Conservation (phyloP, 192 early-diverging fungal species). For the Diversispora epigaea region DNA sequence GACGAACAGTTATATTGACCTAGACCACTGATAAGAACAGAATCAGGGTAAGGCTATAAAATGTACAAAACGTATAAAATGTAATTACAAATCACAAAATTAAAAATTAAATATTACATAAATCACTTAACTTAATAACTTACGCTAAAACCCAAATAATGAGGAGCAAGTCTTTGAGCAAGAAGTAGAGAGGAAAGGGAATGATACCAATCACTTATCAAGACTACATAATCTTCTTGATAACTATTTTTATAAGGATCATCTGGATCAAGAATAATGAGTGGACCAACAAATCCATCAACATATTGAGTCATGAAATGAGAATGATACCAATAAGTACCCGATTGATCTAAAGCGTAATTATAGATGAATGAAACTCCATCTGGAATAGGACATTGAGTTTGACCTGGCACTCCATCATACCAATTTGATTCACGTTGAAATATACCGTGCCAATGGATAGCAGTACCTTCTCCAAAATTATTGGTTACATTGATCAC, state of each 20-base stretch:
- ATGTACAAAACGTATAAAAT: slow-evolving; percentile 23
- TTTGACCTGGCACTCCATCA: slow-evolving; percentile 49
- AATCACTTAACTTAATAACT: not conserved
- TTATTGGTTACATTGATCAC: slow-evolving; percentile 49
- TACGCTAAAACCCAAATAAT: not conserved
- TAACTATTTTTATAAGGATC: slow-evolving; percentile 32
- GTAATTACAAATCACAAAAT: not conserved
- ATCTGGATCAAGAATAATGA: slow-evolving; percentile 21
- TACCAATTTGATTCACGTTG: slow-evolving; percentile 51
- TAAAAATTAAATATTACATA: not conserved
- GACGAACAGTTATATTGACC: slow-evolving; percentile 32
- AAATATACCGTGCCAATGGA: slow-evolving; percentile 59
- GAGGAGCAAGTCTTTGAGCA: not conserved
- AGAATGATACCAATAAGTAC: slow-evolving; percentile 52
- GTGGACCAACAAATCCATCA: slow-evolving; percentile 33
- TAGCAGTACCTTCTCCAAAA: slow-evolving; percentile 38
- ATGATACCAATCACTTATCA: slow-evolving; percentile 37
- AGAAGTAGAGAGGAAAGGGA: not conserved
- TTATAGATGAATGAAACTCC: slow-evolving; percentile 34
- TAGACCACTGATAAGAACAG: slow-evolving; percentile 31
- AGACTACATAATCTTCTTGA: slow-evolving; percentile 38
- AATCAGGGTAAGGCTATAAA: slow-evolving; percentile 34
- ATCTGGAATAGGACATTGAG: slow-evolving; percentile 40
- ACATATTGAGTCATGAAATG: slow-evolving; percentile 36
- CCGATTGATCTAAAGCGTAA: slow-evolving; percentile 35